Evolutionary conservation across 805 yeast species (phyloP).

Genomic region (Nakazawaea ernobii): DNA sequence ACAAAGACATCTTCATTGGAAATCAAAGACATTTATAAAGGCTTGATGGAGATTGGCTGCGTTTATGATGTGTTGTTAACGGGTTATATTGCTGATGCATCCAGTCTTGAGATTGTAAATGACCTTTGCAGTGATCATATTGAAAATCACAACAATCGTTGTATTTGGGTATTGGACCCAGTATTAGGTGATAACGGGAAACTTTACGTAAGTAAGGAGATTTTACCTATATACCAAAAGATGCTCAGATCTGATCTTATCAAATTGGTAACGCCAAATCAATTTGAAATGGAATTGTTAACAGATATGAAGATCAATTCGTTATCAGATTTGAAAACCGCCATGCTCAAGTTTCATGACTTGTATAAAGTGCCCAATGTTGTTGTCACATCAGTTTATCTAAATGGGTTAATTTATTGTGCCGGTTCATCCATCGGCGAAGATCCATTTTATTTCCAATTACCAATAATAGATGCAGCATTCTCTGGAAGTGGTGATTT

Average conservation of each 20-base stretch:
- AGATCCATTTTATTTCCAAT: constrained; percentile 29
- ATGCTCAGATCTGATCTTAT: constrained; percentile 40
- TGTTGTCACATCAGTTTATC: constrained; percentile 53
- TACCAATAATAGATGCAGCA: constrained; percentile 47
- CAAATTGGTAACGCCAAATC: constrained; percentile 63
- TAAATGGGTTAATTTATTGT: constrained; percentile 39
- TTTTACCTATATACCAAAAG: constrained; percentile 45
- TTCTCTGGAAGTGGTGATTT: constrained; percentile 77
- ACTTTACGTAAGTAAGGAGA: constrained; percentile 61
- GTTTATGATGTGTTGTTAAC: constrained; percentile 64
- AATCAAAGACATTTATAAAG: constrained; percentile 45
- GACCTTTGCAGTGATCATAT: constrained; percentile 30
- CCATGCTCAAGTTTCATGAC: constrained; percentile 36
- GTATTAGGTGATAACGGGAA: constrained; percentile 88
- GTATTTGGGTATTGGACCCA: constrained; percentile 77
- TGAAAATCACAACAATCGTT: constrained; percentile 18
- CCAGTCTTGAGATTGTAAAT: constrained; percentile 48
- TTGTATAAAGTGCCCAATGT: constrained; percentile 42
- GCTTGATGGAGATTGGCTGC: constrained; percentile 44
- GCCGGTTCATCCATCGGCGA: constrained; percentile 9
- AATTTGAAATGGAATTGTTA: constrained; percentile 63
- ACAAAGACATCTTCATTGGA: constrained; percentile 38
- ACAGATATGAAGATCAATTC: constrained; percentile 38
- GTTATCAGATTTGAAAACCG: constrained; percentile 28
- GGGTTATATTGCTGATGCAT: constrained; percentile 69